phyloP scores from a whole-genome alignment of 2,329 filamentous ascomycete genomes.

The Pyricularia pennisetigena region DNA sequence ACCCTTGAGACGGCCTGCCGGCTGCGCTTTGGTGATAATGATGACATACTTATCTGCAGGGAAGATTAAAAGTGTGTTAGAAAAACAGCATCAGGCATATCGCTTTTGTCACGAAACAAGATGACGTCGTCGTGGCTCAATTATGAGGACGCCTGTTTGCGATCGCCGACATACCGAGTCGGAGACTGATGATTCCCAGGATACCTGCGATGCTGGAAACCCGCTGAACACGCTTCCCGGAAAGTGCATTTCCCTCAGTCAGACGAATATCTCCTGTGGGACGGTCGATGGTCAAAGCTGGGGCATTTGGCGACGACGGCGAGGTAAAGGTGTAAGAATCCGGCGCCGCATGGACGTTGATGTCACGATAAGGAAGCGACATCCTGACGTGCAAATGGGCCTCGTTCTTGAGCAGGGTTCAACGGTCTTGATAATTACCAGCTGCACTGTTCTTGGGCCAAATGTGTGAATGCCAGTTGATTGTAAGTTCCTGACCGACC shows the following conservation, averaged over 20 bases:
- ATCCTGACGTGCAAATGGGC: constrained; percentile 13
- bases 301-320: constrained; percentile 82
- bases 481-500: not conserved
- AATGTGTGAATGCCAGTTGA: not conserved
- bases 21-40: constrained; percentile 87
- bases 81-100: not conserved
- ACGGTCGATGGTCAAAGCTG: constrained; percentile 79
- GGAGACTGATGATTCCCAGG: constrained; percentile 83
- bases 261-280: constrained; percentile 86
- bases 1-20: constrained; percentile 83
- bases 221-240: constrained; percentile 58
- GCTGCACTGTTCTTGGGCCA: not conserved
- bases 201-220: constrained; percentile 95
- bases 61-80: constrained; percentile 5
- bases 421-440: not conserved
- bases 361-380: constrained; percentile 75
- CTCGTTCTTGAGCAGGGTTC: not conserved
- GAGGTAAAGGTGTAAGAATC: constrained; percentile 96
- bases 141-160: not conserved
- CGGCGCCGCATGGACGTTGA: constrained; percentile 88
- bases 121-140: not conserved
- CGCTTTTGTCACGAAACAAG: not conserved
- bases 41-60: constrained; percentile 82
- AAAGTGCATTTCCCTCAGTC: constrained; percentile 66
- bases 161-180: constrained; percentile 57